Percentiles rank a stretch among this genome's conserved stretches.
These are phyloP conservation scores for Cymbopogon flexuosus DNA, from an alignment of 202 grass and related monocot species.

Conservation along the genomic window DNA sequence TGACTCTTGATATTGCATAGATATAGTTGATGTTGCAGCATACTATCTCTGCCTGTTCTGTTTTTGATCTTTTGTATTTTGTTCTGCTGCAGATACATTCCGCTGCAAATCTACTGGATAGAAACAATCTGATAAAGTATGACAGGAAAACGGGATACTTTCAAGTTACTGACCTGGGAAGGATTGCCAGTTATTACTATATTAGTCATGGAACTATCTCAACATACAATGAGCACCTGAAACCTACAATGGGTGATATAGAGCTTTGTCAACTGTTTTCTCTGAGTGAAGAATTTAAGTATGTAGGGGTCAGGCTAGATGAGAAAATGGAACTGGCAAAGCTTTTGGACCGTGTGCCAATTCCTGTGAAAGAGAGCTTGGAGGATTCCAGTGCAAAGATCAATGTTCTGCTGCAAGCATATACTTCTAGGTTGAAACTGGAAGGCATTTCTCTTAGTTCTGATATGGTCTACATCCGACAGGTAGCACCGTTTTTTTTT, in stretches of 20 bases:
- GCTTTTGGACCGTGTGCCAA: slow-evolving; percentile 78
- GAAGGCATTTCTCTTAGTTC: slow-evolving; percentile 85
- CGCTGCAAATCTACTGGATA: slow-evolving; percentile 84
- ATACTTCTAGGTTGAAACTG: slow-evolving; percentile 76
- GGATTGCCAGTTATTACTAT: slow-evolving; percentile 92
- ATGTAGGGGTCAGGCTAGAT: slow-evolving; percentile 77
- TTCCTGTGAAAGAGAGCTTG: slow-evolving; percentile 95
- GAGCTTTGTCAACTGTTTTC: slow-evolving; percentile 82
- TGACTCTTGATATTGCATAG: not conserved
- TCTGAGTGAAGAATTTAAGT: slow-evolving; percentile 91
- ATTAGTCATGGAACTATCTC: slow-evolving; percentile 90
- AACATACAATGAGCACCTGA: slow-evolving; percentile 83
- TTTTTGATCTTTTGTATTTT: slow-evolving; percentile 23
- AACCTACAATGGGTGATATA: slow-evolving; percentile 90
- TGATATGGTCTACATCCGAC: slow-evolving; percentile 91
- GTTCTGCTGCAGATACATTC: slow-evolving; percentile 59
- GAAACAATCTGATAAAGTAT: slow-evolving; percentile 82
- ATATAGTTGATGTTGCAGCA: not conserved
- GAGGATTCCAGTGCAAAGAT: slow-evolving; percentile 96
- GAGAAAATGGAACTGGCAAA: slow-evolving; percentile 93
- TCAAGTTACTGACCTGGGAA: slow-evolving; percentile 76
- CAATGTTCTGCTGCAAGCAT: slow-evolving; percentile 84
- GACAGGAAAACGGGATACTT: slow-evolving; percentile 95
- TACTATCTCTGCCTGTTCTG: slow-evolving; percentile 4
- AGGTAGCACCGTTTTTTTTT: slow-evolving; percentile 38